phyloP scores from a whole-genome alignment of 2,329 filamentous ascomycete genomes.

The Colletotrichum sp. region DNA sequence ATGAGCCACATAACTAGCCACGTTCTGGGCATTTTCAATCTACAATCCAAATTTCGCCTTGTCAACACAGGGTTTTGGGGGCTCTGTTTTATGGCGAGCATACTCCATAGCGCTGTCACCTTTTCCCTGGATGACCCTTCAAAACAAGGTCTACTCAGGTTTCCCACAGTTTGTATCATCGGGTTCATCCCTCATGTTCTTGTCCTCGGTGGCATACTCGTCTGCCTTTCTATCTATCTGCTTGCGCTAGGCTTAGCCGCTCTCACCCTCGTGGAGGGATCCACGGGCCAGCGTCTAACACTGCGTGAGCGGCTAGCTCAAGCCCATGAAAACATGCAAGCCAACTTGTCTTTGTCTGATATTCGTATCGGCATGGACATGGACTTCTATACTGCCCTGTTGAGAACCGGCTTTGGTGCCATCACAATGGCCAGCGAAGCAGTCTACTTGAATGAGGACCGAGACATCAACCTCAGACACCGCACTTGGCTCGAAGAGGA shows the following conservation, averaged over 20 bases:
- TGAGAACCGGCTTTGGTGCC: conserved; percentile 85
- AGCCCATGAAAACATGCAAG: conserved; percentile 90
- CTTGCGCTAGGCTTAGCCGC: conserved; percentile 79
- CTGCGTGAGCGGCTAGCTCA: conserved; percentile 66
- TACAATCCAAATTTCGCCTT: conserved; percentile 81
- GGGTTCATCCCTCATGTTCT: conserved; percentile 95
- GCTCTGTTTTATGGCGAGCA: conserved; percentile 84
- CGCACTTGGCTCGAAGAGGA: conserved; percentile 95
- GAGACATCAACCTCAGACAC: conserved; percentile 71
- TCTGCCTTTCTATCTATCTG: conserved; percentile 78
- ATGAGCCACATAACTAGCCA: conserved; percentile 90
- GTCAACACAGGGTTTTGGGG: conserved; percentile 90
- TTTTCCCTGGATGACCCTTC: conserved; percentile 65
- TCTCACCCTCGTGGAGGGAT: conserved; percentile 60
- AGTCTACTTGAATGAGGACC: conserved; percentile 92
- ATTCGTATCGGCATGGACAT: conserved; percentile 84
- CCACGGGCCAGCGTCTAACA: conserved; percentile 34
- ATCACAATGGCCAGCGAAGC: conserved; percentile 94
- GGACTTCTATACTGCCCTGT: conserved; percentile 92
- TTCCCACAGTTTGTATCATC: conserved; percentile 93
- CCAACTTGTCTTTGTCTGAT: conserved; percentile 82
- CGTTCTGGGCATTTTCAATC: conserved; percentile 76
- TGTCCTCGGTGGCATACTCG: conserved; percentile 77
- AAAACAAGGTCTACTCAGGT: conserved; percentile 74
- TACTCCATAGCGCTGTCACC: conserved; percentile 74